A percentile compares a stretch with the other conserved stretches of the same genome.
Conservation (phyloP, 805 yeast genomes). For the Grigorovia jiainica region DNA sequence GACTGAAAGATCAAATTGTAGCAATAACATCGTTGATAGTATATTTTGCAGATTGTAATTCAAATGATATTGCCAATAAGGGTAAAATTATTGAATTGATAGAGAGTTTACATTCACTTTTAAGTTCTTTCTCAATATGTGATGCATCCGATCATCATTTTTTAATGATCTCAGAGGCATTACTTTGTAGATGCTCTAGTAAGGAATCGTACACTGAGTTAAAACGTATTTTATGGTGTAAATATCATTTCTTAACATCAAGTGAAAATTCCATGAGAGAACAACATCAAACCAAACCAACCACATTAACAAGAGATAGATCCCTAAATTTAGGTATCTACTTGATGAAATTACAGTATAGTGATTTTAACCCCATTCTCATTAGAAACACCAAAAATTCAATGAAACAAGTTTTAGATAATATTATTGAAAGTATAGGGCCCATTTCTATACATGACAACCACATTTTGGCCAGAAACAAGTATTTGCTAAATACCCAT, state of each 20-base stretch:
- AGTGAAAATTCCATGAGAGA: constrained; percentile 52
- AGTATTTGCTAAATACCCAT: constrained; percentile 36
- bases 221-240: constrained; percentile 69
- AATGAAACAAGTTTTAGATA: constrained; percentile 62
- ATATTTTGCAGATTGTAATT: background rate
- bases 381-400: constrained; percentile 54
- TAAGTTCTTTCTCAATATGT: constrained; percentile 66
- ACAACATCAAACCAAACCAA: constrained; percentile 49
- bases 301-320: constrained; percentile 28
- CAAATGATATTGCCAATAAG: background rate
- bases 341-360: constrained; percentile 30
- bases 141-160: constrained; percentile 54
- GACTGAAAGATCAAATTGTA: constrained; percentile 38
- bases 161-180: constrained; percentile 47
- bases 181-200: constrained; percentile 36
- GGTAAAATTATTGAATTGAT: constrained; percentile 28
- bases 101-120: constrained; percentile 56
- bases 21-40: constrained; percentile 3
- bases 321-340: constrained; percentile 26
- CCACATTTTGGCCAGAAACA: constrained; percentile 38
- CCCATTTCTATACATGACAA: constrained; percentile 42
- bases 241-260: constrained; percentile 58
- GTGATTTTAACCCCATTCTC: constrained; percentile 49
- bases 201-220: constrained; percentile 53
- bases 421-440: constrained; percentile 60